phyloP scores from a whole-genome alignment of 768 basidiomycete species.

The Cyathus striatus region DNA sequence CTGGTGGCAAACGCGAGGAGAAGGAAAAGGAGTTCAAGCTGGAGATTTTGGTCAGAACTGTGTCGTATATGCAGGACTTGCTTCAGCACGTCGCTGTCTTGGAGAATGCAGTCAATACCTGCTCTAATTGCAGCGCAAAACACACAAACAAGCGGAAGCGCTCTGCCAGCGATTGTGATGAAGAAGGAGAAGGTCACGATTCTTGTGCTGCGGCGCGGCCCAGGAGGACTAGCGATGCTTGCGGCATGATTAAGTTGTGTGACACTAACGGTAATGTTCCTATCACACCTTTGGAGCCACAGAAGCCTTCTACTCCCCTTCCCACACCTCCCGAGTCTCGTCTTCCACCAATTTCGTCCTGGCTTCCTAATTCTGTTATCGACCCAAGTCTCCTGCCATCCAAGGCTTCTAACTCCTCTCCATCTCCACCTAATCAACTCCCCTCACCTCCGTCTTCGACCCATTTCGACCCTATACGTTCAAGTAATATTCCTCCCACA shows the following conservation, averaged over 20 bases:
- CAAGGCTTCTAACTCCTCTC: conserved; percentile 4
- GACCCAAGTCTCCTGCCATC: conserved; percentile 26
- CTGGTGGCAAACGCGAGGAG: conserved; percentile 31
- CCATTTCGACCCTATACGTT: conserved; percentile 37
- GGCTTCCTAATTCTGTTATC: conserved; percentile 41
- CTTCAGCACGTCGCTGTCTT: conserved; percentile 43
- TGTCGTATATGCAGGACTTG: conserved; percentile 71
- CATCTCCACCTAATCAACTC: conserved; percentile 18
- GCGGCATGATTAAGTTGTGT: background rate
- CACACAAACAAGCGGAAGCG: conserved; percentile 12
- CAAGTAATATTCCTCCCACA: conserved; percentile 29
- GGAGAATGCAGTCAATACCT: conserved; percentile 22
- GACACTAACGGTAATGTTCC: too few species aligned
- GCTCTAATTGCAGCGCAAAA: conserved; percentile 16
- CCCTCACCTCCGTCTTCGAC: conserved; percentile 58
- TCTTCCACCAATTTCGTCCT: conserved; percentile 66
- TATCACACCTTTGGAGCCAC: too few species aligned
- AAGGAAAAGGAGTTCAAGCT: conserved; percentile 90
- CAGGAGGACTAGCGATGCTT: background rate
- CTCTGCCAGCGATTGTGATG: conserved; percentile 2
- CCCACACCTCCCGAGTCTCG: conserved; percentile 21
- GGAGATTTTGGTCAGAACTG: conserved; percentile 82
- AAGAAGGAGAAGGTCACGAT: background rate
- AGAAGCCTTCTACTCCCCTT: conserved; percentile 8
- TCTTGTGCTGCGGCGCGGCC: background rate